Percentiles rank a stretch among this genome's conserved stretches.
Conservation (phyloP, 805 yeast species). For the Yarrowia yakushimensis region DNA sequence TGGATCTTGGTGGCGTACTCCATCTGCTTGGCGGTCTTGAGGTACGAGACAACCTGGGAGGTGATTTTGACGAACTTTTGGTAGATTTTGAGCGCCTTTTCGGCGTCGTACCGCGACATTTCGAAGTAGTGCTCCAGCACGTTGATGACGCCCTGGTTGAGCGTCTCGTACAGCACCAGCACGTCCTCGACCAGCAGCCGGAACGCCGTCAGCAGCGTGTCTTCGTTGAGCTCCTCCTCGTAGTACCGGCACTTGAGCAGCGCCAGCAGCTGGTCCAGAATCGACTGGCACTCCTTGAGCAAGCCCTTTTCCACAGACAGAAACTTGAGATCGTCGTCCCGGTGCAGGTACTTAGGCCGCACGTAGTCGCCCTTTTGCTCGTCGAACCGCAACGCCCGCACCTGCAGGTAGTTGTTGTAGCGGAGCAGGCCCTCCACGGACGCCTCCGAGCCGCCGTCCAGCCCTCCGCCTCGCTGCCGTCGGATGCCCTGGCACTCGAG, state of each 20-base stretch:
- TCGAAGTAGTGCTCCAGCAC: slow-evolving; percentile 92
- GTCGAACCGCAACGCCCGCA: slow-evolving; percentile 67
- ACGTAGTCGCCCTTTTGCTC: slow-evolving; percentile 60
- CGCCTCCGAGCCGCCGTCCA: slow-evolving; percentile 35
- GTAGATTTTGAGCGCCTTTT: slow-evolving; percentile 78
- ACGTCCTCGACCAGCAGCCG: slow-evolving; percentile 87
- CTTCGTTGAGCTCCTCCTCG: slow-evolving; percentile 71
- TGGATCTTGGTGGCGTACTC: slow-evolving; percentile 83
- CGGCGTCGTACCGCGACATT: slow-evolving; percentile 81
- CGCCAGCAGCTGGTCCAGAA: slow-evolving; percentile 74
- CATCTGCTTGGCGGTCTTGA: slow-evolving; percentile 83
- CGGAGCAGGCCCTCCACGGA: slow-evolving; percentile 46
- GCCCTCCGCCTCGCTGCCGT: slow-evolving; percentile 26
- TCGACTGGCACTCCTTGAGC: slow-evolving; percentile 78
- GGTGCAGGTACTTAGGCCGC: slow-evolving; percentile 47
- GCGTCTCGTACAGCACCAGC: slow-evolving; percentile 76
- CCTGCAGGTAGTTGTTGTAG: slow-evolving; percentile 67
- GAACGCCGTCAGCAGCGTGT: slow-evolving; percentile 78
- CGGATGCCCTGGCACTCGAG: slow-evolving; percentile 41
- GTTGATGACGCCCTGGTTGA: slow-evolving; percentile 95
- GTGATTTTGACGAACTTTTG: slow-evolving; percentile 83
- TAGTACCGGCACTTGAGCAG: slow-evolving; percentile 75
- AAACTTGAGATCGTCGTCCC: slow-evolving; percentile 59
- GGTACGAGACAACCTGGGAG: slow-evolving; percentile 77
- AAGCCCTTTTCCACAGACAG: slow-evolving; percentile 74